These are phyloP conservation scores for Penicillium sp. DNA, from an alignment of 2,329 filamentous ascomycete genomes.

Conservation along the genomic window DNA sequence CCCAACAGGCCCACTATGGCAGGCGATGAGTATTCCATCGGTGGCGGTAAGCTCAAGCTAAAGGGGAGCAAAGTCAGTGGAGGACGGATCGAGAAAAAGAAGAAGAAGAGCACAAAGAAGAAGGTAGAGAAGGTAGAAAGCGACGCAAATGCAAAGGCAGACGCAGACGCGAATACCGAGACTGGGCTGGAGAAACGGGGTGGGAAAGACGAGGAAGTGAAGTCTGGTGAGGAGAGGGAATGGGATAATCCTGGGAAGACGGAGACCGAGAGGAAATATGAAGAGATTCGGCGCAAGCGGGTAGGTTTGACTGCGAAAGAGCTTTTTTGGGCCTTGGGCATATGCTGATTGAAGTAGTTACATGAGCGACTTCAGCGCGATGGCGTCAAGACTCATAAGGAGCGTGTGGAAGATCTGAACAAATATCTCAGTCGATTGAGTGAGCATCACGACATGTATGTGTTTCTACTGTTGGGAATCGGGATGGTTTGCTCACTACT, in stretches of 20 bases:
- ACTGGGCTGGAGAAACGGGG: background rate
- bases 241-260: constrained; percentile 62
- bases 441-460: constrained; percentile 94
- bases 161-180: background rate
- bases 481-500: constrained; percentile 15
- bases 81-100: constrained; percentile 46
- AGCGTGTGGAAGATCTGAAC: constrained; percentile 93
- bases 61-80: constrained; percentile 71
- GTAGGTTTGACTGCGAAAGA: constrained; percentile 52
- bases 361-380: constrained; percentile 80
- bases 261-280: constrained; percentile 76
- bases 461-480: constrained; percentile 6
- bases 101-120: constrained; percentile 53
- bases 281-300: constrained; percentile 78
- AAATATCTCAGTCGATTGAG: constrained; percentile 87
- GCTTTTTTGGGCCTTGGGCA: background rate
- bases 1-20: constrained; percentile 18
- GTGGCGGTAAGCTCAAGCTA: constrained; percentile 76
- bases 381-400: constrained; percentile 93
- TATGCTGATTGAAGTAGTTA: constrained; percentile 55
- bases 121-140: constrained; percentile 17
- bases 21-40: constrained; percentile 68
- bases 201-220: constrained; percentile 19
- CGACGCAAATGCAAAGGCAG: background rate
- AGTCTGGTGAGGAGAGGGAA: constrained; percentile 12